Evolutionary conservation across 129 eudicot genomes (phyloP), one percentile per base, ranked within the genome.

Genomic region (Saposhnikovia divaricata): DNA sequence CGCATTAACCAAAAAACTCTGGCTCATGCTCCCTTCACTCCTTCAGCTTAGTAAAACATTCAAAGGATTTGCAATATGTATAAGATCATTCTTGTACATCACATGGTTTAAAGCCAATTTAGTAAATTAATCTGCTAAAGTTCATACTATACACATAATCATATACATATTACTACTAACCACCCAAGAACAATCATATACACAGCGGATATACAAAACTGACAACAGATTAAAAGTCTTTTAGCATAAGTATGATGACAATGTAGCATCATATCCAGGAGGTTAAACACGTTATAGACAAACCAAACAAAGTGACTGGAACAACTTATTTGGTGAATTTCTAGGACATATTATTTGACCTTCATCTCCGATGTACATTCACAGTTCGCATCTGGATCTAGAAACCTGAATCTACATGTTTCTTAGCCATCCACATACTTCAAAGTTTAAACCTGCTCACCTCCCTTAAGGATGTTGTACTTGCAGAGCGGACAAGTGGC

Each of bases 401-500:
- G 71, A 46, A 42, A 45, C 90, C 53, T 63, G 61, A 45, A 2
- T 39, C n/a, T 78, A 72, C 55, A 15, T 38, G 51, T 45, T 48
- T 66, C 46, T 57, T 65, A 57, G 68, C 51, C 75, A 11, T 21
- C 46, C 61, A 70, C 39, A 12, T 47, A 37, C 28, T 38, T 77
- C 68, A 14, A 10, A 21, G 45, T 71, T 86, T 76, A 93, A 75
- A 87, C 94, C 75, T 89, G 94, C 46, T 92, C 97, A 16, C 84
- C 85, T 77, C 93, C 96, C 82, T 92, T 92, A 82, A 92, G 89
- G 46, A 92, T 90, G 85, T 93, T 88, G 91, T 86, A 93, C 86
- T 93, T 93, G 98, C 98, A 93, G 50, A 93, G 96, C 5, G 98
- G 98, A 77, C 98, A 93, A 6, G 96, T 93, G 1, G 97, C 97